Base-by-base conservation (phyloP, 2,329 filamentous ascomycete genomes). In the Aspergillus eucalypticola region DNA sequence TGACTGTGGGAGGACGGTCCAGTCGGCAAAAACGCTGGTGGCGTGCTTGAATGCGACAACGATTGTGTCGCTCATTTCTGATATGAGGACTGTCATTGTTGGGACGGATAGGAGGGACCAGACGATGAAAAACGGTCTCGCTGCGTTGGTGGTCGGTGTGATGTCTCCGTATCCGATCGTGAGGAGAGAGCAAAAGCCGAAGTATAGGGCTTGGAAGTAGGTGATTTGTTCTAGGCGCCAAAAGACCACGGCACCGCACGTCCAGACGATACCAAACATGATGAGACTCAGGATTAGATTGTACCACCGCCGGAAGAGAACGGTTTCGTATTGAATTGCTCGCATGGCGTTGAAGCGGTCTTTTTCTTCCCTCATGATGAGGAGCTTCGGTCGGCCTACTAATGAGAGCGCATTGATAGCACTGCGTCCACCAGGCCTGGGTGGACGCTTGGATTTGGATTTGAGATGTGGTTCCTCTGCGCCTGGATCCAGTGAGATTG, bases 121-220 rank as follows among this genome's bases (percentile, higher is more conserved):
- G 58, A 96, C 88, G n/a, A 97, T 90, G 69, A 96, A 97, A 73
- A 96, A 96, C 0, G 90, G 86, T 57, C 90, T 88, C 1, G 90
- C 91, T 0, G 88, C 84, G 64, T 92, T 93, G 2, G 88, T 90
- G n/a, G 87, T 80, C 0, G 92, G 92, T 1, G 88, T 86, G 5
- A 89, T 75, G 65, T 96, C 92, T 3, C 93, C 93, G 67, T 96
- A 96, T 1, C 93, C 93, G 39, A 96, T 90, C 0, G 93, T 96
- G 2, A 92, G 82, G 23, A 96, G 84, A 2, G 88, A 89, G 35
- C 92, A 87, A 73, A 95, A 97, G 66, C 88, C 88, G 71, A 96
- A 96, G 76, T 96, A 96, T 46, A 97, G 82, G 0, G 88, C 85
- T 59, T 92, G 81, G 67, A 94, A 96, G 71, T 96, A 97, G 0